Evolutionary conservation across 768 basidiomycete genomes (phyloP).

Genomic region (Mrakia gelida): DNA sequence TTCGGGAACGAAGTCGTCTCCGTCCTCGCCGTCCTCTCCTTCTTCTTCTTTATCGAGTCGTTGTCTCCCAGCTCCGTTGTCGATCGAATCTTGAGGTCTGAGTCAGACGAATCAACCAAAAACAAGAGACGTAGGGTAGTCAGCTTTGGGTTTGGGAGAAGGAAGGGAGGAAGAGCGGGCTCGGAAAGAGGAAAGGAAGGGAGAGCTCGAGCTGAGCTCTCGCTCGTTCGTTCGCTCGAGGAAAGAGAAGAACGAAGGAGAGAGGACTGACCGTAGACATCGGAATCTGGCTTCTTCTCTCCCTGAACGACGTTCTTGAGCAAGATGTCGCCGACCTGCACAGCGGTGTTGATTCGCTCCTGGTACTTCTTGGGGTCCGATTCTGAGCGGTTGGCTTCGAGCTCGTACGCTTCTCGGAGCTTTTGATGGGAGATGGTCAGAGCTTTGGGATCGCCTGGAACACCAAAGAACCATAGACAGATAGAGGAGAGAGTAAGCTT

Average conservation of each 20-base stretch:
- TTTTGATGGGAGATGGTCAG: conserved; percentile 11
- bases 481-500: neutral
- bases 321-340: conserved; percentile 23
- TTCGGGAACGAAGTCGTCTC: conserved; percentile 28
- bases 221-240: no score
- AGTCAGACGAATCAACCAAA: neutral
- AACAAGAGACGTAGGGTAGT: neutral
- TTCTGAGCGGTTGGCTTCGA: neutral
- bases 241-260: no score
- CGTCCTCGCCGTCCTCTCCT: neutral
- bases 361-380: conserved; percentile 8
- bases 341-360: conserved; percentile 8
- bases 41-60: conserved; percentile 26
- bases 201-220: neutral
- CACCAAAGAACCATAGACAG: neutral
- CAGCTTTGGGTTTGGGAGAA: neutral
- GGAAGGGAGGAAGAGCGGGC: neutral
- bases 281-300: neutral
- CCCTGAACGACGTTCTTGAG: conserved; percentile 28
- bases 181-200: no score
- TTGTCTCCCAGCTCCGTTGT: conserved; percentile 28
- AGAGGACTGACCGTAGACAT: conserved; percentile 21
- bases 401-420: conserved; percentile 23
- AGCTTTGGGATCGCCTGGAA: conserved; percentile 16
- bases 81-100: conserved; percentile 23